phyloP scores from a whole-genome alignment of 306 rosid genomes.

The Lotus japonicus region DNA sequence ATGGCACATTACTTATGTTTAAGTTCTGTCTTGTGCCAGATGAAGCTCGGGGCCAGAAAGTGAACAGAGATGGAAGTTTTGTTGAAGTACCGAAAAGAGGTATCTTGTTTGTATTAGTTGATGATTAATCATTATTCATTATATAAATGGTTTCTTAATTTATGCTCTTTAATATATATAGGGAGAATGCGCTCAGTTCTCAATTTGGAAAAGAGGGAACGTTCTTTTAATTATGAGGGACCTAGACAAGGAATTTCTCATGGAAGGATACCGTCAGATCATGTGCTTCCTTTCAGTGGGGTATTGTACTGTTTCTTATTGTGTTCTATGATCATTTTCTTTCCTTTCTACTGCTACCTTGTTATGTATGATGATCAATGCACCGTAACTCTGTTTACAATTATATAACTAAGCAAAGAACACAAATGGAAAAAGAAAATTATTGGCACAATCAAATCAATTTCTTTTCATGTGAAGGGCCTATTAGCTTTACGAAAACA shows the following conservation, averaged over 20 bases:
- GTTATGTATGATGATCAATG: slow-evolving; percentile 4
- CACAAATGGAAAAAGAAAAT: neutral
- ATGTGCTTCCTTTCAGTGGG: slow-evolving; percentile 42
- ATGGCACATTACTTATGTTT: slow-evolving; percentile 15
- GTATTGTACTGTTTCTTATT: slow-evolving; percentile 38
- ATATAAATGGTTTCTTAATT: slow-evolving; percentile 10
- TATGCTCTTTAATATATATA: slow-evolving; percentile 27
- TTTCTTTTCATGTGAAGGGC: neutral
- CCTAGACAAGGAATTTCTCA: slow-evolving; percentile 47
- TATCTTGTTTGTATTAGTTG: slow-evolving; percentile 26
- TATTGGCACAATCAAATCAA: neutral
- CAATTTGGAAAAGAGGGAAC: slow-evolving; percentile 83
- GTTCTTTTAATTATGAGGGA: slow-evolving; percentile 55
- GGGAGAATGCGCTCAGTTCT: slow-evolving; percentile 70
- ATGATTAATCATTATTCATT: slow-evolving; percentile 9
- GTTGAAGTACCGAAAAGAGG: slow-evolving; percentile 76
- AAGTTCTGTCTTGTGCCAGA: slow-evolving; percentile 36
- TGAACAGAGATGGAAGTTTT: slow-evolving; percentile 50
- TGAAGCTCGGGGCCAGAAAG: slow-evolving; percentile 59
- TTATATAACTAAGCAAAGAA: neutral
- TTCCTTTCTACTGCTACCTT: slow-evolving; percentile 14
- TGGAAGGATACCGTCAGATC: slow-evolving; percentile 46
- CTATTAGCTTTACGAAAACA: neutral
- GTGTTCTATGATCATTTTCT: neutral
- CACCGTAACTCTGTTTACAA: neutral